Conservation (phyloP, 169 alveolate species). For the Cytauxzoon felis region DNA sequence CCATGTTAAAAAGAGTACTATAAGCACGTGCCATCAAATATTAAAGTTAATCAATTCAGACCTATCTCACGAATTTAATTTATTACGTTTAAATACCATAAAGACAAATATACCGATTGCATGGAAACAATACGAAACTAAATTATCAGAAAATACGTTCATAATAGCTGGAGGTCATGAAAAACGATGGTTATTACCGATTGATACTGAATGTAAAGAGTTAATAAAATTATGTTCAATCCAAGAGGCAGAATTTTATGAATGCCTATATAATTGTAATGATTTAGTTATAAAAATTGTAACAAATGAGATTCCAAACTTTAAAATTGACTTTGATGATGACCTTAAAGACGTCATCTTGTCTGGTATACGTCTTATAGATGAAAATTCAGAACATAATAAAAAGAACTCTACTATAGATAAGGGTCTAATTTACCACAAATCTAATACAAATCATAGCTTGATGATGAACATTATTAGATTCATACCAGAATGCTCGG, state of each 20-base stretch:
- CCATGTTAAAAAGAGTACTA: not conserved
- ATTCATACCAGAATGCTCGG: constrained; percentile 22
- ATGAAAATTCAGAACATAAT: not conserved
- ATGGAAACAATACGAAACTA: constrained; percentile 8
- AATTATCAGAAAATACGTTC: constrained; percentile 12
- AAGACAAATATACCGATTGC: not conserved
- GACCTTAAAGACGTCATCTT: constrained; percentile 10
- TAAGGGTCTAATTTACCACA: constrained; percentile 1
- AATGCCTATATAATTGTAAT: constrained; percentile 63
- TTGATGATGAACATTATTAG: constrained; percentile 2
- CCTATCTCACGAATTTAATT: not conserved
- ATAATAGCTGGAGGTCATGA: constrained; percentile 67
- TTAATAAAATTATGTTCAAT: constrained; percentile 57
- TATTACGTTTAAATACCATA: not conserved
- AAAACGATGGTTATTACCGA: constrained; percentile 68
- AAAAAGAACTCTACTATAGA: not conserved
- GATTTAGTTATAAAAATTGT: constrained; percentile 29
- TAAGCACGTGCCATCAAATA: not conserved
- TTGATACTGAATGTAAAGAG: constrained; percentile 28
- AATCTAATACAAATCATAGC: not conserved
- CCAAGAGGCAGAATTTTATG: constrained; percentile 63
- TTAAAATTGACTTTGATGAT: constrained; percentile 43
- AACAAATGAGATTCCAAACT: constrained; percentile 18
- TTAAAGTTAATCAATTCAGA: not conserved
- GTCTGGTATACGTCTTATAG: constrained; percentile 11